Conservation (phyloP, 176 grass and related monocot species). For the Stipa capillata region DNA sequence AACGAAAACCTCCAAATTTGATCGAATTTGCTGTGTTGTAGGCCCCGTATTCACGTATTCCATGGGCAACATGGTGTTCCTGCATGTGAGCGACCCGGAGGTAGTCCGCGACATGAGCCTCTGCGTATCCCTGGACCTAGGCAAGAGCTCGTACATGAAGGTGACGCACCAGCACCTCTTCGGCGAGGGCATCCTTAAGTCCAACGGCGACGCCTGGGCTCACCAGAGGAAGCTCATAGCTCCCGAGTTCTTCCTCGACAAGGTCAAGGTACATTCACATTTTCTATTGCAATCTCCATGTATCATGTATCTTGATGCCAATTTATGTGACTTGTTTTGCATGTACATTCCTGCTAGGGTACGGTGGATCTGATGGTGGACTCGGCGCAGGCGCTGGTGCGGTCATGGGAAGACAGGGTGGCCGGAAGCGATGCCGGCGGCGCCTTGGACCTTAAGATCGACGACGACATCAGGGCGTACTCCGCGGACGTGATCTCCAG, state of each 20-base stretch:
- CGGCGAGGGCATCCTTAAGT: conserved; percentile 89
- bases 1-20: no score
- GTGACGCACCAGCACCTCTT: conserved; percentile 71
- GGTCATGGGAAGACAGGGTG: conserved; percentile 41
- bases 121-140: conserved; percentile 54
- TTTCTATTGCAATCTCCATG: no score
- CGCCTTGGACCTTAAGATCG: conserved; percentile 37
- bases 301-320: no score
- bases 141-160: conserved; percentile 91
- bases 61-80: conserved; percentile 62
- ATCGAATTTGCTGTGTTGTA: no score
- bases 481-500: conserved; percentile 83
- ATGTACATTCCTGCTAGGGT: conserved; percentile 21
- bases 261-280: conserved; percentile 43
- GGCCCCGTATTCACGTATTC: conserved; percentile 63
- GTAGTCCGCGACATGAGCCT: conserved; percentile 56
- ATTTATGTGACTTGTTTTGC: no score
- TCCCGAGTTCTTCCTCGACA: conserved; percentile 80
- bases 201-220: conserved; percentile 58
- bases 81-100: conserved; percentile 56
- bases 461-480: conserved; percentile 74
- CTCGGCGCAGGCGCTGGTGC: conserved; percentile 44
- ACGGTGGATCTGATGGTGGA: conserved; percentile 73
- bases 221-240: conserved; percentile 68
- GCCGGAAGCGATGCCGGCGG: background rate